phyloP scores from a whole-genome alignment of 2,329 filamentous ascomycete species.

The Endoconidiophora polonica region DNA sequence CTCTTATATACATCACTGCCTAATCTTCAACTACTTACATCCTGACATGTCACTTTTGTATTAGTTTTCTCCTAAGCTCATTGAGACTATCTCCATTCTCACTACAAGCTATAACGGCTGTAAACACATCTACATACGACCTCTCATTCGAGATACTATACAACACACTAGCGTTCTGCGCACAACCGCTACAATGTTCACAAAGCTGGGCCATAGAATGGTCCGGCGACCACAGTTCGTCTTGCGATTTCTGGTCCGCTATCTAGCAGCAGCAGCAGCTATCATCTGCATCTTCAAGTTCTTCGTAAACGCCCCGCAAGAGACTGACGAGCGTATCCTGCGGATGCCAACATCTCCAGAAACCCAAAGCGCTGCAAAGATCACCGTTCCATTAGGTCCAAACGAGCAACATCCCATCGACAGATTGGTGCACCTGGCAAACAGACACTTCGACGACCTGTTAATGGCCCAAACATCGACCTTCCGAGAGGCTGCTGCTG shows the following conservation, averaged over 20 bases:
- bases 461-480: conserved; percentile 30
- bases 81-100: too few species aligned
- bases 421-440: conserved; percentile 30
- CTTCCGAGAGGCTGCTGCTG: conserved; percentile 34
- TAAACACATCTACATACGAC: too few species aligned
- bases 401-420: conserved; percentile 31
- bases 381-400: conserved; percentile 16
- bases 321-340: conserved; percentile 1
- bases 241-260: conserved; percentile 6
- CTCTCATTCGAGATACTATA: too few species aligned
- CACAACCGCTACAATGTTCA: conserved; percentile 1
- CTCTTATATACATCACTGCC: too few species aligned
- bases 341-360: conserved; percentile 3
- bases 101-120: too few species aligned
- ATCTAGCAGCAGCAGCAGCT: conserved; percentile 1
- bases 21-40: too few species aligned
- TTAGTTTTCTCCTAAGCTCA: too few species aligned
- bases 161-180: too few species aligned
- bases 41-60: too few species aligned
- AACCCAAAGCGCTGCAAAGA: conserved; percentile 10
- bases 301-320: neutral
- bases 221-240: conserved; percentile 7
- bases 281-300: conserved; percentile 9
- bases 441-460: conserved; percentile 25
- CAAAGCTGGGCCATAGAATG: conserved; percentile 6